A percentile compares a stretch with the other conserved stretches of the same genome.
Conservation (phyloP, 2,329 filamentous ascomycete species). For the Neofusicoccum ribis region DNA sequence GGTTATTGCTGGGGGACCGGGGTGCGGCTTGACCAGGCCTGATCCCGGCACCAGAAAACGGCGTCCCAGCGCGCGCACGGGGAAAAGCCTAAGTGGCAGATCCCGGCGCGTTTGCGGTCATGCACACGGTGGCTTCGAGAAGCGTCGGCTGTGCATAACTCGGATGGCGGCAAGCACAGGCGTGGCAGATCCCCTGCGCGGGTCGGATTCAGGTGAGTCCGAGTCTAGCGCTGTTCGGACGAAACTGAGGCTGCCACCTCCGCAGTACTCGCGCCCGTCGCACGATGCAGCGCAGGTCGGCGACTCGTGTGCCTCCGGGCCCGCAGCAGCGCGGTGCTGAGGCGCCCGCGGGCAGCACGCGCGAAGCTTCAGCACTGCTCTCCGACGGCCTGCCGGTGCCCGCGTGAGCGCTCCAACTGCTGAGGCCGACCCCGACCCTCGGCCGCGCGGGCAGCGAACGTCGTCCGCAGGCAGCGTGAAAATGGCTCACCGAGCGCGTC, state of each 20-base stretch:
- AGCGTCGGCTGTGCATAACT: slow-evolving; percentile 21
- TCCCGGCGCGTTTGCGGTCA: slow-evolving; percentile 11
- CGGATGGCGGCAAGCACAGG: slow-evolving; percentile 15
- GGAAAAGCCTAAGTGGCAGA: slow-evolving; percentile 19
- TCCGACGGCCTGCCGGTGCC: not conserved
- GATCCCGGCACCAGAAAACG: slow-evolving; percentile 13
- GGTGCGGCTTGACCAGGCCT: slow-evolving; percentile 7
- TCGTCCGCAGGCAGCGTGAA: not conserved
- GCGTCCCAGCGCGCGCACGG: slow-evolving; percentile 10
- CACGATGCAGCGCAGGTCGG: not conserved
- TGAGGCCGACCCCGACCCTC: not conserved
- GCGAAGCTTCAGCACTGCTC: too few relatives aligned
- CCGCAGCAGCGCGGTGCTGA: not conserved
- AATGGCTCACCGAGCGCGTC: slow-evolving; percentile 16
- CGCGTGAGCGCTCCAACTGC: not conserved
- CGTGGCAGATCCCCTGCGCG: slow-evolving; percentile 12
- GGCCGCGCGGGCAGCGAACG: slow-evolving; percentile 12
- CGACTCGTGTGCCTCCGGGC: not conserved
- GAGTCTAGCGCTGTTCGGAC: slow-evolving; percentile 9
- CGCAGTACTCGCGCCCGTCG: slow-evolving; percentile 7
- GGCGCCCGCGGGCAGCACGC: too few relatives aligned
- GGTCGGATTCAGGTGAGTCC: slow-evolving; percentile 16
- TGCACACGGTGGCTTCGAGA: slow-evolving; percentile 21
- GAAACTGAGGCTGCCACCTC: slow-evolving; percentile 16
- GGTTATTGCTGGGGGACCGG: slow-evolving; percentile 20